Evolutionary conservation across 2,329 filamentous ascomycete genomes (phyloP).

Genomic region (Fusarium sp.): DNA sequence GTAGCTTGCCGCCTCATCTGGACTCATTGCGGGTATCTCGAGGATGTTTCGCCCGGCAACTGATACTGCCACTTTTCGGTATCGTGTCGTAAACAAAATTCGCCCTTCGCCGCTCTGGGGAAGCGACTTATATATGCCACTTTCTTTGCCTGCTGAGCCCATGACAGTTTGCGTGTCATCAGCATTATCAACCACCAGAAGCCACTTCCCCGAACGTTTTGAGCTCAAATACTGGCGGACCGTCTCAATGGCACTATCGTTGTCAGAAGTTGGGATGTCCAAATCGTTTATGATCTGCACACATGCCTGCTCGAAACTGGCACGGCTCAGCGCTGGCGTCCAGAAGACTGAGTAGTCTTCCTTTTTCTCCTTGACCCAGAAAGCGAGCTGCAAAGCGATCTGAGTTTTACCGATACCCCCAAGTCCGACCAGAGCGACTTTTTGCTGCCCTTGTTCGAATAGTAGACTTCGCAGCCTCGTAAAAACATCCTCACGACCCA

Average conservation of each 20-base stretch:
- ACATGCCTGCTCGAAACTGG: slow-evolving; percentile 18
- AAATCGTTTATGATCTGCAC: background rate
- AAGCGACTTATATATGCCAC: slow-evolving; percentile 26
- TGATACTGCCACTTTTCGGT: slow-evolving; percentile 15
- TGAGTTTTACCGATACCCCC: slow-evolving; percentile 30
- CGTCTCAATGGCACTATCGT: background rate
- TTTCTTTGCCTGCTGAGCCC: background rate
- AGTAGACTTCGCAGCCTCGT: background rate
- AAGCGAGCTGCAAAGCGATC: slow-evolving; percentile 24
- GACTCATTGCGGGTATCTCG: background rate
- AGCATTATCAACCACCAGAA: slow-evolving; percentile 45
- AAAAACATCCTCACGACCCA: background rate
- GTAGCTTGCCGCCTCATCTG: background rate
- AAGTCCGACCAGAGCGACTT: slow-evolving; percentile 12
- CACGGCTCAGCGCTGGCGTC: slow-evolving; percentile 15
- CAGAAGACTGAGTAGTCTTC: slow-evolving; percentile 24
- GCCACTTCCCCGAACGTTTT: slow-evolving; percentile 38
- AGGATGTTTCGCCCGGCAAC: background rate
- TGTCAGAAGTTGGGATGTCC: background rate
- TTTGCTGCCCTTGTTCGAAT: background rate
- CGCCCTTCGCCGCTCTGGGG: slow-evolving; percentile 48
- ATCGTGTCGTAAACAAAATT: slow-evolving; percentile 54
- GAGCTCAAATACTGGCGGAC: slow-evolving; percentile 35
- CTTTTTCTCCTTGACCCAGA: slow-evolving; percentile 10
- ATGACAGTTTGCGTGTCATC: slow-evolving; percentile 32